phyloP scores from a whole-genome alignment of 2,329 filamentous ascomycete genomes.

The Aspergillus pseudoviridinutans region DNA sequence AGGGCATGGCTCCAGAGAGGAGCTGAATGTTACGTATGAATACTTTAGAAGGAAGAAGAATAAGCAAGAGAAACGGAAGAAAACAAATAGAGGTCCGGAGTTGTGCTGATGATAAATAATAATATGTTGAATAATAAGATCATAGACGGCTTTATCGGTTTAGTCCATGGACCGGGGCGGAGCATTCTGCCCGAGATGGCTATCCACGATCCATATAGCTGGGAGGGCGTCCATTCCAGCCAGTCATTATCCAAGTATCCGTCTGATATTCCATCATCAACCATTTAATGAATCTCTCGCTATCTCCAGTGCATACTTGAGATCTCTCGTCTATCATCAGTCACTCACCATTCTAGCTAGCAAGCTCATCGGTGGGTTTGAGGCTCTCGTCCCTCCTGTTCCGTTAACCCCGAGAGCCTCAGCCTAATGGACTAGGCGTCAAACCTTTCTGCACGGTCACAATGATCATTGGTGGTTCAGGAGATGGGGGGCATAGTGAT shows the following conservation, averaged over 20 bases:
- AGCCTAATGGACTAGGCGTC: not conserved
- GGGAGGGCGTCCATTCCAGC: not conserved
- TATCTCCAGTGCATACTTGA: not conserved
- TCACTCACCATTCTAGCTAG: not conserved
- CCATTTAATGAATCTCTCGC: too few species aligned
- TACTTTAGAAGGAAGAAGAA: not conserved
- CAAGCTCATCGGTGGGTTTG: not conserved
- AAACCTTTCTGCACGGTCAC: not conserved
- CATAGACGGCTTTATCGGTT: not conserved
- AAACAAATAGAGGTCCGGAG: conserved; percentile 1
- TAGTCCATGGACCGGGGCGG: not conserved
- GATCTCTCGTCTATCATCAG: not conserved
- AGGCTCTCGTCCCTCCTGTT: not conserved
- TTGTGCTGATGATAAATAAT: conserved; percentile 1
- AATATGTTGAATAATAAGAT: conserved; percentile 1
- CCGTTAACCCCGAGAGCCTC: not conserved
- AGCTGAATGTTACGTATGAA: not conserved
- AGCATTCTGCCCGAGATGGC: not conserved
- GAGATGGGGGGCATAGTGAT: not conserved
- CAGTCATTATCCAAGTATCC: not conserved
- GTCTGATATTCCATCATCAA: not conserved
- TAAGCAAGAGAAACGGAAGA: conserved; percentile 1
- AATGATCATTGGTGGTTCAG: not conserved
- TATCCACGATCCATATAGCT: not conserved
- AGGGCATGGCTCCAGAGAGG: conserved; percentile 1